Percentiles rank a stretch among this genome's conserved stretches.
phyloP scores from a whole-genome alignment of 169 alveolate species.

The Theileria orientalis region DNA sequence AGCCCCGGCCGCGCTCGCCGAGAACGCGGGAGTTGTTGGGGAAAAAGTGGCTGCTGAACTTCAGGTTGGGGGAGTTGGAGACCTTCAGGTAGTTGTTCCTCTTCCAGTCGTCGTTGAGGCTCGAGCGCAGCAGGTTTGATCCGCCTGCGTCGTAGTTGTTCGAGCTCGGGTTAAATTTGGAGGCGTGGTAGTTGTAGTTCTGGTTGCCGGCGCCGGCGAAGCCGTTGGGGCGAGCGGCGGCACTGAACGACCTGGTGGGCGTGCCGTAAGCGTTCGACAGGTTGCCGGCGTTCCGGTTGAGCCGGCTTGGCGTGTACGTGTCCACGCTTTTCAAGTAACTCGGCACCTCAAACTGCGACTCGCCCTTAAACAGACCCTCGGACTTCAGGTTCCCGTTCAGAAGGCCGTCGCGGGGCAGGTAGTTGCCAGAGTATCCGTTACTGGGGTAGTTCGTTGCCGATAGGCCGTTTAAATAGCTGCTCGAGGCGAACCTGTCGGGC shows the following conservation, averaged over 20 bases:
- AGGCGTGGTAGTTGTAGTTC: not conserved
- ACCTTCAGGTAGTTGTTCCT: not conserved
- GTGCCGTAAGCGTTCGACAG: not conserved
- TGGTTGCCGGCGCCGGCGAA: not conserved
- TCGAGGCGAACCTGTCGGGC: not conserved
- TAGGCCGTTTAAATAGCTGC: not conserved
- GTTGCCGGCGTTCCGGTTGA: not conserved
- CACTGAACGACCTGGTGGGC: not conserved
- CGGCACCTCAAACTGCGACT: constrained; percentile 1
- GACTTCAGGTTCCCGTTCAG: not conserved
- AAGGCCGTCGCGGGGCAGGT: not conserved
- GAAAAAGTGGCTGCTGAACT: not conserved
- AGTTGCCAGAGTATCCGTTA: not conserved
- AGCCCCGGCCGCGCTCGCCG: not conserved
- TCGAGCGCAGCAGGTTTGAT: too few relatives aligned
- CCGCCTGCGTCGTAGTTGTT: not conserved
- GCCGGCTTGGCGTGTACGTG: not conserved
- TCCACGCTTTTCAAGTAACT: constrained; percentile 13
- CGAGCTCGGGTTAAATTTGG: not conserved
- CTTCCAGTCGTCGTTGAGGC: not conserved
- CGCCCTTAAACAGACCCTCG: not conserved
- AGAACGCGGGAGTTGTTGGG: not conserved
- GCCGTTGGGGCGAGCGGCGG: too few relatives aligned
- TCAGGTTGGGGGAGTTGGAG: not conserved
- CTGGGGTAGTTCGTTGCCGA: not conserved